These are phyloP conservation scores for Ammopiptanthus mongolicus DNA, from an alignment of 306 rosid species.

Conservation along the genomic window DNA sequence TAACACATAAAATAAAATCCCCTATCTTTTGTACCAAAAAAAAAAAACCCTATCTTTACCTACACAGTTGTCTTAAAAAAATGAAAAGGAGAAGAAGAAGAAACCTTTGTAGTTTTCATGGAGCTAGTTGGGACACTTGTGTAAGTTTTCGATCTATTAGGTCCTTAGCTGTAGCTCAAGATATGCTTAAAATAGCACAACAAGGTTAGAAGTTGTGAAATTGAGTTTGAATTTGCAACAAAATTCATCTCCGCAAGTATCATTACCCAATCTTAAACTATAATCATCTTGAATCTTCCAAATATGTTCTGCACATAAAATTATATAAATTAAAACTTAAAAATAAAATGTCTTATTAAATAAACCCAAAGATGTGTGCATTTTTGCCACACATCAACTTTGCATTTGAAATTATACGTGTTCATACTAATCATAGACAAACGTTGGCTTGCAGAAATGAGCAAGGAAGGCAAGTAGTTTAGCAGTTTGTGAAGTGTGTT, in stretches of 20 bases:
- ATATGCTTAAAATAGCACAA: no score
- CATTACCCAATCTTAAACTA: no score
- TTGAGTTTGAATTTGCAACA: no score
- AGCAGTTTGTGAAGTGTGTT: not conserved
- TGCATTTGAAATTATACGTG: not conserved
- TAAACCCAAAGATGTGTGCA: no score
- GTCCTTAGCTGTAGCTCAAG: not conserved
- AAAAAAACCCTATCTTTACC: not conserved
- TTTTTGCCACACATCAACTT: not conserved
- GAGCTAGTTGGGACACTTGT: not conserved
- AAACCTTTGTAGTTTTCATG: not conserved
- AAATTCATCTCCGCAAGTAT: no score
- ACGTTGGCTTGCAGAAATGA: not conserved
- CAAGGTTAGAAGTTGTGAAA: no score
- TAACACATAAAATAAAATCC: no score
- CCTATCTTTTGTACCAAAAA: no score
- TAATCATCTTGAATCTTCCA: no score
- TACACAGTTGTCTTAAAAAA: not conserved
- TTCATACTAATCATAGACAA: not conserved
- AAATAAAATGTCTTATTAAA: no score
- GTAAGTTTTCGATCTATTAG: not conserved
- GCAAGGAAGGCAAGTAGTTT: not conserved
- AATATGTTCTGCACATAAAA: no score
- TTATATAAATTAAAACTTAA: no score
- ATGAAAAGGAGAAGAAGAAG: not conserved